These are phyloP conservation scores for Penicillium frequentans DNA, from an alignment of 2,329 filamentous ascomycete species.

Conservation along the genomic window DNA sequence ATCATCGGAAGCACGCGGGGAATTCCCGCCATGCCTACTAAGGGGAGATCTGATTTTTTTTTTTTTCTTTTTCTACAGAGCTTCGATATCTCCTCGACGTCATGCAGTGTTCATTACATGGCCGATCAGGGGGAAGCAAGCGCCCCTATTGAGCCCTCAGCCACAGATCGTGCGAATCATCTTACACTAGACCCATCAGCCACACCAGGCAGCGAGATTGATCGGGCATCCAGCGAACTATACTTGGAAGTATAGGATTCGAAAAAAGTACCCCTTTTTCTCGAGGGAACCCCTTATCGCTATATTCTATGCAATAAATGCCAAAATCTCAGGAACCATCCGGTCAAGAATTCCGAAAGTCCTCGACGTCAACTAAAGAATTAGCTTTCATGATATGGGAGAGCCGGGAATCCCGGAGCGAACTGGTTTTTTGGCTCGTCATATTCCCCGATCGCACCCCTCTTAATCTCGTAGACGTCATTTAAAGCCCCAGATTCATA, in stretches of 20 bases:
- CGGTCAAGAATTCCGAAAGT: conserved; percentile 8
- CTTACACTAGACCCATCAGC: conserved; percentile 8
- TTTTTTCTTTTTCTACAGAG: neutral
- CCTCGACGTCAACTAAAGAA: conserved; percentile 20
- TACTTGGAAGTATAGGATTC: neutral
- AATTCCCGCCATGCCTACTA: neutral
- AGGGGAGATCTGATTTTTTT: neutral
- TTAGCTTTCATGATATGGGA: conserved; percentile 6
- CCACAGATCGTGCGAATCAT: conserved; percentile 20
- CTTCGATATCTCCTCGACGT: conserved; percentile 12
- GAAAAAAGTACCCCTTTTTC: neutral
- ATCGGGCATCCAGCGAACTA: neutral
- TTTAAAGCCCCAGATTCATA: conserved; percentile 23
- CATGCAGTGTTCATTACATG: conserved; percentile 17
- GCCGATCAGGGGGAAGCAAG: conserved; percentile 11
- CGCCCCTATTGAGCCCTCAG: conserved; percentile 1
- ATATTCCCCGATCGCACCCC: conserved; percentile 7
- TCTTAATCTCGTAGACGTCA: conserved; percentile 36
- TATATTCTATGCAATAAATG: neutral
- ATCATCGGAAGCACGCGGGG: neutral
- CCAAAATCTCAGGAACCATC: neutral
- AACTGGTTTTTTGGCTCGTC: conserved; percentile 9
- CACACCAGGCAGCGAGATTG: conserved; percentile 20
- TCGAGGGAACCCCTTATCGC: neutral
- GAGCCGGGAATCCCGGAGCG: conserved; percentile 16